phyloP scores from a whole-genome alignment of 2,329 filamentous ascomycete genomes.

The Calonectria leucothoes region DNA sequence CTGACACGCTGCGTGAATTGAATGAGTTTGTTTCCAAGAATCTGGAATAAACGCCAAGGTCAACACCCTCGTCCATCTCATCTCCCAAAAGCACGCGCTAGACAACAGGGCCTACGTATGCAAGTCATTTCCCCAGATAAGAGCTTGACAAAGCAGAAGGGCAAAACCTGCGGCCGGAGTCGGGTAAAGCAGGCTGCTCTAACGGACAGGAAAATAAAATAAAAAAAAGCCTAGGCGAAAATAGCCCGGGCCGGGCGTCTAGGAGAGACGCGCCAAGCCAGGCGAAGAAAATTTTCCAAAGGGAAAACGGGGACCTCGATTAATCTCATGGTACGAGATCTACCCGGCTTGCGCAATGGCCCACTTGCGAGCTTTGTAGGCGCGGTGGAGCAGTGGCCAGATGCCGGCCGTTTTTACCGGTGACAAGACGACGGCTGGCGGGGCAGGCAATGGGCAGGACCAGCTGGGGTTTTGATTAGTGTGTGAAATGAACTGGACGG shows the following conservation, averaged over 20 bases:
- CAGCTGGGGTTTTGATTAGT: no score
- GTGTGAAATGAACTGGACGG: background rate
- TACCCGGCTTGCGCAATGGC: background rate
- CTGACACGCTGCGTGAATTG: no score
- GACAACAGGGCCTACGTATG: background rate
- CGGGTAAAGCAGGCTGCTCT: background rate
- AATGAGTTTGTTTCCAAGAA: no score
- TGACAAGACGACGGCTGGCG: background rate
- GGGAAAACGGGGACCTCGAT: background rate
- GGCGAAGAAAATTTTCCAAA: background rate
- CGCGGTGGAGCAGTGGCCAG: background rate
- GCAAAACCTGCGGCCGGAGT: background rate
- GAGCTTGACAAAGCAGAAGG: background rate
- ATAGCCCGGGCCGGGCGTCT: background rate
- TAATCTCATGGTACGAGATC: conserved; percentile 11
- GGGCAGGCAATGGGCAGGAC: background rate
- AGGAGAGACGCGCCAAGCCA: background rate
- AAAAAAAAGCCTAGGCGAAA: background rate
- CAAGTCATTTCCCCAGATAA: background rate
- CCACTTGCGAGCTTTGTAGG: background rate
- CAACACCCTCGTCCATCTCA: background rate
- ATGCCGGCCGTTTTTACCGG: background rate
- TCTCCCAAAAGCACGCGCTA: background rate
- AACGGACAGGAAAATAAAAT: background rate
- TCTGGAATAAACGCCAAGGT: background rate